Evolutionary conservation across 2,329 filamentous ascomycete species (phyloP).

Genomic region (Neopestalotiopsis rosae): DNA sequence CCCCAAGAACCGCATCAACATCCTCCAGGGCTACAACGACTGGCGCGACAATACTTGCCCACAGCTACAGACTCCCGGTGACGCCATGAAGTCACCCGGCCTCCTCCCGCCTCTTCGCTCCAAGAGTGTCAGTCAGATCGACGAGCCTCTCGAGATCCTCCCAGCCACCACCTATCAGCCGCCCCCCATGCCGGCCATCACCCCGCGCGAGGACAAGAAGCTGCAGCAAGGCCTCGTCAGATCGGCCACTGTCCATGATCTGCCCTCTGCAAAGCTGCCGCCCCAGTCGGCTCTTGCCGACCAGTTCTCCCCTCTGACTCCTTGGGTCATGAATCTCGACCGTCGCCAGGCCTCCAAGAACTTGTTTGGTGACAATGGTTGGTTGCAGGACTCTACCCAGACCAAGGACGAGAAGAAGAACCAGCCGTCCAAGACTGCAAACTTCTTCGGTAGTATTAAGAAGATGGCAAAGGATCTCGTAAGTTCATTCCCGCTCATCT

Average conservation of each 20-base stretch:
- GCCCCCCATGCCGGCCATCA: not conserved
- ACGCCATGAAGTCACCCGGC: not conserved
- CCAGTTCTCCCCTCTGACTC: constrained; percentile 34
- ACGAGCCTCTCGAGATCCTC: not conserved
- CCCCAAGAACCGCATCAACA: constrained; percentile 19
- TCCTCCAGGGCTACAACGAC: constrained; percentile 28
- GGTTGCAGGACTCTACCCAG: constrained; percentile 52
- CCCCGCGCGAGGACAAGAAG: not conserved
- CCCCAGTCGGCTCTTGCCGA: constrained; percentile 12
- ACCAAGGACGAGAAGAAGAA: constrained; percentile 14
- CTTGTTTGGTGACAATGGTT: constrained; percentile 61
- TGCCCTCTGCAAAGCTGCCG: not conserved
- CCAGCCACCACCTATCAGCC: not conserved
- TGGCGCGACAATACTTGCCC: constrained; percentile 22
- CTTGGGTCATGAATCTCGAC: constrained; percentile 28
- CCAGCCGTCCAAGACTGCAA: constrained; percentile 24
- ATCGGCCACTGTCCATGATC: constrained; percentile 16
- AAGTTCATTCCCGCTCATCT: constrained; percentile 27
- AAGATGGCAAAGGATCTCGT: constrained; percentile 62
- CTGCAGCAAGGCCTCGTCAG: constrained; percentile 18
- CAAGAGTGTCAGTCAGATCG: constrained; percentile 12
- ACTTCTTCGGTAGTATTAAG: constrained; percentile 33
- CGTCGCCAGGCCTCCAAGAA: constrained; percentile 50
- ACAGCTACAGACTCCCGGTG: not conserved
- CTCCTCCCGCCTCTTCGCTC: constrained; percentile 7